A percentile compares a stretch with the other conserved stretches of the same genome.
Evolutionary conservation across 148 eudicot species (phyloP).

Genomic region (Dysphania ambrosioides): DNA sequence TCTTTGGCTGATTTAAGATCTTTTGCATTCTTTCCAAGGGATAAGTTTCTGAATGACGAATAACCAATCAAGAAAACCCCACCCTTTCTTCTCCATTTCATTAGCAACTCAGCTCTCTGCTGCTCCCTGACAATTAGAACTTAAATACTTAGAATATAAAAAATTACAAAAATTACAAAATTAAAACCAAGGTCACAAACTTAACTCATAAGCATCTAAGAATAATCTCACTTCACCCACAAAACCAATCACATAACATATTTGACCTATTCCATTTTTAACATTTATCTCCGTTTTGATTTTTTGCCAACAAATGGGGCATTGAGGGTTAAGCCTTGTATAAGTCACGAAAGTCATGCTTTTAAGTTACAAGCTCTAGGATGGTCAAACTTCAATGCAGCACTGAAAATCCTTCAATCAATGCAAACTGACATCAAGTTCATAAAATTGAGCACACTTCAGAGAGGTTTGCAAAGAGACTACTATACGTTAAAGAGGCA

Average conservation of each 20-base stretch:
- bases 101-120: conserved; percentile 62
- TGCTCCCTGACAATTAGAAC: conserved; percentile 47
- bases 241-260: neutral
- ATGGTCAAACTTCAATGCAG: neutral
- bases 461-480: too few relatives aligned
- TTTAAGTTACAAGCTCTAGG: neutral
- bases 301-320: neutral
- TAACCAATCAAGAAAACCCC: conserved; percentile 91
- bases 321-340: neutral
- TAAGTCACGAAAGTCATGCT: neutral
- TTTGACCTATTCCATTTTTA: neutral
- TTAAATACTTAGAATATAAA: neutral
- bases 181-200: neutral
- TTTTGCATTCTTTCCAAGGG: conserved; percentile 70
- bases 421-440: neutral
- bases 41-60: conserved; percentile 65
- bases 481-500: neutral
- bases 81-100: conserved; percentile 87
- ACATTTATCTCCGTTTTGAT: neutral
- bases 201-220: conserved; percentile 4
- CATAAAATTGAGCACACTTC: neutral
- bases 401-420: neutral
- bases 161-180: neutral
- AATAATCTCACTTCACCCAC: neutral
- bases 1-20: conserved; percentile 60